These are phyloP conservation scores for Oxytropis ochrocephala DNA, from an alignment of 306 rosid genomes.

Conservation along the genomic window DNA sequence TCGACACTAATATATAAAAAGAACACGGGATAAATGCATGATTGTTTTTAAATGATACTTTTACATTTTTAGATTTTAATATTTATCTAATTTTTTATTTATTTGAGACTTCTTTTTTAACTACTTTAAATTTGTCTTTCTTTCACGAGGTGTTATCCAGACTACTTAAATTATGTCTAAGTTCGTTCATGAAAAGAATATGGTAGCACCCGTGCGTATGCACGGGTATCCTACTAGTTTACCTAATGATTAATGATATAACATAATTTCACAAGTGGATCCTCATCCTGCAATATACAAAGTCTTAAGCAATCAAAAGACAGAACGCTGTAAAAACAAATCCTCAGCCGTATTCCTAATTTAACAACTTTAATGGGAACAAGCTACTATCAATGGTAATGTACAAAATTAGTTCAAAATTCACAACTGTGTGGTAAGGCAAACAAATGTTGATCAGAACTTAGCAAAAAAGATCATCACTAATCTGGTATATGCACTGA, in stretches of 20 bases:
- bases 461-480: conserved; percentile 5
- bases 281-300: not conserved
- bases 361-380: not conserved
- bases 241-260: not conserved
- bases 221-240: too few relatives aligned
- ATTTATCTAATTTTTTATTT: too few relatives aligned
- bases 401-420: conserved; percentile 23
- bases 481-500: not conserved
- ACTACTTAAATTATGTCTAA: too few relatives aligned
- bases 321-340: not conserved
- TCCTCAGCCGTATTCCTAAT: not conserved
- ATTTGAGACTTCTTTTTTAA: too few relatives aligned
- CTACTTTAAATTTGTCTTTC: too few relatives aligned
- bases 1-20: too few relatives aligned
- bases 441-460: conserved; percentile 19
- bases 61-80: too few relatives aligned
- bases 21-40: too few relatives aligned
- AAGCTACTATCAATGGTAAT: not conserved
- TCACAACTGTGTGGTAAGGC: not conserved
- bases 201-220: too few relatives aligned
- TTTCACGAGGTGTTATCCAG: too few relatives aligned
- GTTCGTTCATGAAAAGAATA: too few relatives aligned
- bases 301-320: not conserved
- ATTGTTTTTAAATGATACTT: too few relatives aligned
- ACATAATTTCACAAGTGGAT: not conserved